Base-by-base conservation (phyloP, 1,284 basidiomycete species). In the Rhodotorula sp. region DNA sequence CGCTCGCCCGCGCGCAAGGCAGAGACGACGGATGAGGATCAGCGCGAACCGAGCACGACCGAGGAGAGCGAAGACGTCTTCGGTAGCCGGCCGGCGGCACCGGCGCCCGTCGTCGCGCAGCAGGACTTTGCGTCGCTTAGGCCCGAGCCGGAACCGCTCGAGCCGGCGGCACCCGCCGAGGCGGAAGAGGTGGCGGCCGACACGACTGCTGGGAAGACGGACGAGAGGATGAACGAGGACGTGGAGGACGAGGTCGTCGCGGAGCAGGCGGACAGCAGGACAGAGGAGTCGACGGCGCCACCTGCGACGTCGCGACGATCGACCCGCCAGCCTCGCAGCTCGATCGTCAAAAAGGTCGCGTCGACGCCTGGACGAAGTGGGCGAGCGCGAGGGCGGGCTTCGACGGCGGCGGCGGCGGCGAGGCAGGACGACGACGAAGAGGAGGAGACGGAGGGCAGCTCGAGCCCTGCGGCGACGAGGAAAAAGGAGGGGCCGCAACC, bases 1-100 rank as follows among this genome's bases (percentile, higher is more conserved):
- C 21, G n/a, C 41, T 41, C 49, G 44, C n/a, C 4, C 34, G 61
- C 7, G 41, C 27, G 7, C 21, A 45, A 49, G 16, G 52, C 50
- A 21, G 52, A 50, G n/a, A 42, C 42, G 17, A 41, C 23, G 17
- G 45, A n/a, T 13, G 52, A 55, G 23, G 65, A 55, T 0, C 52
- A 61, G 17, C 23, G 34, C 42, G 66, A 63, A 58, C 61, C 45
- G 25, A 54, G 34, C n/a, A 53, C 65, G 25, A 59, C 45, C 46
- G 68, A 67, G 42, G 61, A 63, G 42, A 34, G 34, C 34, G 34
- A 34, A 2, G 34, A 34, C 5, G 34, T 34, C 34, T 34, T 34
- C 34, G 5, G 34, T 5, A 34, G 34, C 34, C 34, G 34, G 34
- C 34, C 34, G 34, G 34, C 34, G 34, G 34, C 34, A 34, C 34